A percentile compares a stretch with the other conserved stretches of the same genome.
Conservation (phyloP, 2,329 filamentous ascomycete genomes). For the Xylariaceae sp. region DNA sequence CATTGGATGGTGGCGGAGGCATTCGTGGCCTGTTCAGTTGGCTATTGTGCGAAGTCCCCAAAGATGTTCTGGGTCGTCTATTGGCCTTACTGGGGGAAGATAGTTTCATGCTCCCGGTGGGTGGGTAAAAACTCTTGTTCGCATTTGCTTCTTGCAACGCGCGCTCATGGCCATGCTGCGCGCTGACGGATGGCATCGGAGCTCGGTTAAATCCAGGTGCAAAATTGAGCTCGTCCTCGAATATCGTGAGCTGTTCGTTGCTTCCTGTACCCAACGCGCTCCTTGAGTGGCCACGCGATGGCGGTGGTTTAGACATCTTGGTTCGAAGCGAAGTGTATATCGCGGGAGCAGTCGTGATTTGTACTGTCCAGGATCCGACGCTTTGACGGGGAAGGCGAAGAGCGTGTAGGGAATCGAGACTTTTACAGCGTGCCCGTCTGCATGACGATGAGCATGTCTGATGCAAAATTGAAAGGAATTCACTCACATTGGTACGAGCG, state of each 20-base stretch:
- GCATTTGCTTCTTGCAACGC: slow-evolving; percentile 49
- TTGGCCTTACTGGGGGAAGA: slow-evolving; percentile 67
- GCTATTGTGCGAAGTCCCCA: slow-evolving; percentile 51
- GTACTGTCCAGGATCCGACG: background rate
- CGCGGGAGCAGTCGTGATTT: background rate
- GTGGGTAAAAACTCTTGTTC: slow-evolving; percentile 66
- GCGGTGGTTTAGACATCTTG: slow-evolving; percentile 49
- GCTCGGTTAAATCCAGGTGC: slow-evolving; percentile 52
- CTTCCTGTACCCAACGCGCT: slow-evolving; percentile 27
- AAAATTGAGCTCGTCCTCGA: slow-evolving; percentile 43
- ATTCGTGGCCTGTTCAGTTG: slow-evolving; percentile 65
- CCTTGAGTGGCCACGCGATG: slow-evolving; percentile 33
- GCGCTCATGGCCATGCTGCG: slow-evolving; percentile 39
- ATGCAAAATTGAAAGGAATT: slow-evolving; percentile 20
- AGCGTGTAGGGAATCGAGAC: slow-evolving; percentile 4
- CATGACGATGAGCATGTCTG: slow-evolving; percentile 20
- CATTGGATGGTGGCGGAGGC: slow-evolving; percentile 56
- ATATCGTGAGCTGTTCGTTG: slow-evolving; percentile 49
- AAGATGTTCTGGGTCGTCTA: slow-evolving; percentile 52
- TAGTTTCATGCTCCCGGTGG: slow-evolving; percentile 47
- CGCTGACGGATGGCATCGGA: slow-evolving; percentile 51
- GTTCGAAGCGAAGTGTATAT: slow-evolving; percentile 29
- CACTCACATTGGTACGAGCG: slow-evolving; percentile 24
- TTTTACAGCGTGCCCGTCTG: slow-evolving; percentile 12
- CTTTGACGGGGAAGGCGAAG: slow-evolving; percentile 1